Percentiles rank a stretch among this genome's conserved stretches.
These are phyloP conservation scores for Ceratobasidium sp. DNA, from an alignment of 1,284 basidiomycete species.

Conservation along the genomic window DNA sequence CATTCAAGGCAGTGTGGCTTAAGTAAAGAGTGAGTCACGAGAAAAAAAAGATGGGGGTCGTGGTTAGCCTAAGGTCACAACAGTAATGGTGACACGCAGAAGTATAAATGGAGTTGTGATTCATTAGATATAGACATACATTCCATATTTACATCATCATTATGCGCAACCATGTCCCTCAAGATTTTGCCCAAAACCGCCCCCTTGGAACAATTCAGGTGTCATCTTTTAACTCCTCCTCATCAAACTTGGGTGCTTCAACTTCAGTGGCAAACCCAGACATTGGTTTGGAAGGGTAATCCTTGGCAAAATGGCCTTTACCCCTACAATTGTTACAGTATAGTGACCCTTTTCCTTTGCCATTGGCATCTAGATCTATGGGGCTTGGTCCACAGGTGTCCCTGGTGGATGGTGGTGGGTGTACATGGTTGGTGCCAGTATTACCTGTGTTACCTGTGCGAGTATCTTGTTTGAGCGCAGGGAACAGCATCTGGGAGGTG, in stretches of 20 bases:
- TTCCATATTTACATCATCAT: not conserved
- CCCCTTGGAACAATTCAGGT: not conserved
- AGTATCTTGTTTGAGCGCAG: not conserved
- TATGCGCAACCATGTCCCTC: not conserved
- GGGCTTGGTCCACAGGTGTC: not conserved
- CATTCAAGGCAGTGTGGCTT: too few relatives aligned
- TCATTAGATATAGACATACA: conserved; percentile 3
- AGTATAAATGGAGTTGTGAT: not conserved
- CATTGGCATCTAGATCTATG: conserved; percentile 4
- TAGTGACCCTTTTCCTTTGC: not conserved
- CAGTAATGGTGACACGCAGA: not conserved
- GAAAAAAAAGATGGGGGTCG: too few relatives aligned
- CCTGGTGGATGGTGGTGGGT: not conserved
- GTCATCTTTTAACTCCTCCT: not conserved
- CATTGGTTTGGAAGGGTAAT: not conserved
- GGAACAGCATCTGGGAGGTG: not conserved
- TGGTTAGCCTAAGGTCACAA: too few relatives aligned
- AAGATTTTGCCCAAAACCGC: conserved; percentile 12
- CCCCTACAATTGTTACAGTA: not conserved
- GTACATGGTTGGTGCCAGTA: not conserved
- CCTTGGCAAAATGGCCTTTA: not conserved
- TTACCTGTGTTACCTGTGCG: not conserved
- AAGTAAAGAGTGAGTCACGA: too few relatives aligned
- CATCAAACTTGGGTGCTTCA: not conserved
- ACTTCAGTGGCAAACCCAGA: not conserved